Conservation (phyloP, 129 eudicot species). For the Helianthus annuus region DNA sequence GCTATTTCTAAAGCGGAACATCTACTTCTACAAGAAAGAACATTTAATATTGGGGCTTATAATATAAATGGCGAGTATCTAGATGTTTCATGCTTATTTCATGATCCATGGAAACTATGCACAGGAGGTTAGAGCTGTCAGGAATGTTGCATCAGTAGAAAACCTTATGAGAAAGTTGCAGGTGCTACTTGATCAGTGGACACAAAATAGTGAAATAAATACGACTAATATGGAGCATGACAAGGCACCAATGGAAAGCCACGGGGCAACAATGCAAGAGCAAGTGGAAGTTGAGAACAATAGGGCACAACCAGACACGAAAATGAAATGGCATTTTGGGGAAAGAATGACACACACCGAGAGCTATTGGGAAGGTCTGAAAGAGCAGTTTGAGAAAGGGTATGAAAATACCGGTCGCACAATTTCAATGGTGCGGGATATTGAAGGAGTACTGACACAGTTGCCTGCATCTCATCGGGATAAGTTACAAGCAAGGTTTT, state of each 20-base stretch:
- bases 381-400: not conserved
- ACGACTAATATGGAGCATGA: not conserved
- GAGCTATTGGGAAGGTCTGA: not conserved
- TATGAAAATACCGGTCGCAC: not conserved
- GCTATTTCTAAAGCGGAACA: no score
- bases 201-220: not conserved
- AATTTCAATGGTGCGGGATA: not conserved
- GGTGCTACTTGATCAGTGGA: not conserved
- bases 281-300: not conserved
- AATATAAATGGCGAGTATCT: not conserved
- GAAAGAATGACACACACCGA: not conserved
- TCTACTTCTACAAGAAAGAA: not conserved
- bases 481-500: constrained; percentile 1
- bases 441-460: not conserved
- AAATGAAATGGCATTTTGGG: not conserved
- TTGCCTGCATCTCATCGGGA: not conserved
- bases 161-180: not conserved
- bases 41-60: no score
- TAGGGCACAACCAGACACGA: not conserved
- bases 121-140: constrained; percentile 5
- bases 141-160: not conserved
- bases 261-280: not conserved
- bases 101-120: not conserved
- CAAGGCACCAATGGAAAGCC: not conserved
- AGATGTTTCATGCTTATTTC: not conserved